Conservation (phyloP, 2,329 filamentous ascomycete genomes). For the Thielaviopsis populi region DNA sequence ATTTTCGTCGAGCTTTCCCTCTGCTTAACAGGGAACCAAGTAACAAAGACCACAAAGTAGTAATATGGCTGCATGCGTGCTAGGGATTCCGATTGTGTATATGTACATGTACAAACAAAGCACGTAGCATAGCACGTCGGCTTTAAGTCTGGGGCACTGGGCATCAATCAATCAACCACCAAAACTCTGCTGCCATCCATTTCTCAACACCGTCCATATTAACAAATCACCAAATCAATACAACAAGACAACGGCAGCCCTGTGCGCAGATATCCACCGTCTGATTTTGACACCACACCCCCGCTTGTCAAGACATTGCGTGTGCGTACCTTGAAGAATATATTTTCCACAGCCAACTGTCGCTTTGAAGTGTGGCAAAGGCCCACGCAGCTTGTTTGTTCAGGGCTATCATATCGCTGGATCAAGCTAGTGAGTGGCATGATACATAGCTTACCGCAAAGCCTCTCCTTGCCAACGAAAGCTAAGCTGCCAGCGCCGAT, state of each 20-base stretch:
- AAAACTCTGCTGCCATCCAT: neutral
- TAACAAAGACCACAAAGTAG: neutral
- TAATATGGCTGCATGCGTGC: neutral
- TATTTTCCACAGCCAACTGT: neutral
- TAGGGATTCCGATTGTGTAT: neutral
- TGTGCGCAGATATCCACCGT: neutral
- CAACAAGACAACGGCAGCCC: neutral
- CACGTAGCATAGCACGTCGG: neutral
- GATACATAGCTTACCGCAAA: neutral
- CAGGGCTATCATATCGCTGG: neutral
- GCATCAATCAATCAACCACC: neutral
- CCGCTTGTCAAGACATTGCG: neutral
- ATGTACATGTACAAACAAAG: neutral
- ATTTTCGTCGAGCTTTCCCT: neutral
- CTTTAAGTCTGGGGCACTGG: neutral
- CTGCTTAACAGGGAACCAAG: neutral
- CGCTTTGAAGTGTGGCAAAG: neutral
- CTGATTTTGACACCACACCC: neutral
- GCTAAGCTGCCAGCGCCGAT: neutral
- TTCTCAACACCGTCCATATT: neutral
- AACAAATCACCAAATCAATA: neutral
- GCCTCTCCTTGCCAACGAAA: neutral
- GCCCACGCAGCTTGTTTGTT: neutral
- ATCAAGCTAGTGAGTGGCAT: neutral
- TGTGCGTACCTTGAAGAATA: neutral